Conservation (phyloP, 306 rosid genomes). For the Delonix regia region DNA sequence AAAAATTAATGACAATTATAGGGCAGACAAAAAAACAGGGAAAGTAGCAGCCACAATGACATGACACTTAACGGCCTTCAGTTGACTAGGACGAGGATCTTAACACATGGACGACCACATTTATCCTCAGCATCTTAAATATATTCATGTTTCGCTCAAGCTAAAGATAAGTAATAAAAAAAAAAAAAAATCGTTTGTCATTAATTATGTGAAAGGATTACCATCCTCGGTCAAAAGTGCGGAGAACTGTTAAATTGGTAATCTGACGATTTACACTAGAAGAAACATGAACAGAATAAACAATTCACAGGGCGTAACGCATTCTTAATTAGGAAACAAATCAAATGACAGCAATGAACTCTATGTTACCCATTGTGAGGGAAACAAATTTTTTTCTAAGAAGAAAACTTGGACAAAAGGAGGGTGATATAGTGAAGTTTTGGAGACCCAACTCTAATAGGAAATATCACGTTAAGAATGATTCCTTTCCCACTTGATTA, state of each 20-base stretch:
- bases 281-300: background rate
- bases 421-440: background rate
- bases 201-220: background rate
- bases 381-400: conserved; percentile 2
- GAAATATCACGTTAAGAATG: conserved; percentile 34
- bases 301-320: background rate
- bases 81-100: background rate
- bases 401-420: conserved; percentile 12
- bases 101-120: background rate
- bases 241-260: too few species aligned
- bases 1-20: background rate
- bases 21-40: background rate
- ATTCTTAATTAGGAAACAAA: background rate
- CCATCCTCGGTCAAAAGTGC: background rate
- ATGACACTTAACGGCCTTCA: background rate
- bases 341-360: background rate
- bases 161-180: too few species aligned
- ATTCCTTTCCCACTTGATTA: conserved; percentile 25
- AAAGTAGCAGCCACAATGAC: background rate
- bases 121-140: too few species aligned
- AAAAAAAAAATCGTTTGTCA: too few species aligned
- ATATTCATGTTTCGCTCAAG: too few species aligned
- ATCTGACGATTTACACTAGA: too few species aligned
- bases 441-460: conserved; percentile 6
- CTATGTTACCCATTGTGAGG: background rate